Evolutionary conservation across 306 rosid genomes (phyloP).

Genomic region (Chamaecrista fasciculata): DNA sequence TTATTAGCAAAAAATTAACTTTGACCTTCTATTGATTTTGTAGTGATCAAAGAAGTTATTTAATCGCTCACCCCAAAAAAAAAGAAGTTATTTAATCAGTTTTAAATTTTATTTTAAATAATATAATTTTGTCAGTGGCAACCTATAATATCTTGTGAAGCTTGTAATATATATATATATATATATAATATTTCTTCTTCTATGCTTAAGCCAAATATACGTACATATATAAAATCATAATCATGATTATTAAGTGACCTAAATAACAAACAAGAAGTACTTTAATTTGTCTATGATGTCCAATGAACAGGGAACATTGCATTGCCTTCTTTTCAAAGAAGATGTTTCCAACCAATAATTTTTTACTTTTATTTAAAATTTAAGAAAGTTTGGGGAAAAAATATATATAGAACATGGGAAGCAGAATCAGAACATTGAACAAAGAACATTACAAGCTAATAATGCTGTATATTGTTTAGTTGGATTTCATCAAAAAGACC

Average conservation of each 20-base stretch:
- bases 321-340: neutral
- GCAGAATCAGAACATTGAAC: constrained; percentile 17
- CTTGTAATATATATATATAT: neutral
- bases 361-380: neutral
- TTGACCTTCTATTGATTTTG: no score
- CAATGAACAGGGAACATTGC: neutral
- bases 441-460: neutral
- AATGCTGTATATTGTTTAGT: no score
- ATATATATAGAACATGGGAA: neutral
- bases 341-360: neutral
- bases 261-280: neutral
- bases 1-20: no score
- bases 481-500: neutral
- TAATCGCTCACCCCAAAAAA: no score
- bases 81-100: no score
- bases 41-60: no score
- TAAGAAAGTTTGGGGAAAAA: neutral
- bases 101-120: no score
- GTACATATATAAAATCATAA: no score
- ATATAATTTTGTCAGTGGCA: no score
- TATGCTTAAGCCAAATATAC: neutral
- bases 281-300: neutral
- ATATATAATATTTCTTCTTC: no score
- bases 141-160: no score
- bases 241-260: neutral